Conservation (phyloP, 129 eudicot species). For the Escallonia rubra region DNA sequence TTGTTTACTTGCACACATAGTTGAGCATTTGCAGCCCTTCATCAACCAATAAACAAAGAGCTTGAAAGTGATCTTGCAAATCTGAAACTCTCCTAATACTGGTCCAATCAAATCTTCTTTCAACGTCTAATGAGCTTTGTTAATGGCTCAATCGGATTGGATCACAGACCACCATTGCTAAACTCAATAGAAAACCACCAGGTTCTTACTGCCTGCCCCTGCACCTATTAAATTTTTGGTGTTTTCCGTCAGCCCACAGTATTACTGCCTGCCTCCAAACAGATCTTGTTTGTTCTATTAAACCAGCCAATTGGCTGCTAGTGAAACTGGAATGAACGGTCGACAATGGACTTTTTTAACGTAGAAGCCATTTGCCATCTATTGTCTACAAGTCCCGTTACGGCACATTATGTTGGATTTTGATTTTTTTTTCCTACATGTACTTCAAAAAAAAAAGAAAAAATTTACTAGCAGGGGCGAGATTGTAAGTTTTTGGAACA, state of each 20-base stretch:
- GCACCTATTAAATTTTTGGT: background rate
- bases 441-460: no score
- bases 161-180: background rate
- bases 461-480: no score
- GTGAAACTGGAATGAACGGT: background rate
- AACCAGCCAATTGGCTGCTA: background rate
- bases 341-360: background rate
- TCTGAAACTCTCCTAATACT: slow-evolving; percentile 1
- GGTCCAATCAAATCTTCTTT: background rate
- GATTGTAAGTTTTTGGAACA: no score
- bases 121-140: background rate
- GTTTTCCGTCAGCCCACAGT: background rate
- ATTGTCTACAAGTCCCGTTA: no score
- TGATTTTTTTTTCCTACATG: background rate
- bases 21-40: background rate
- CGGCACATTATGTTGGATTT: background rate
- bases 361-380: no score
- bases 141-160: background rate
- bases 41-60: background rate
- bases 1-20: background rate
- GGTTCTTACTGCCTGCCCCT: background rate
- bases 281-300: background rate
- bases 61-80: slow-evolving; percentile 6
- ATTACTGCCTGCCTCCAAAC: background rate
- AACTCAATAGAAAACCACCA: background rate